phyloP scores from a whole-genome alignment of 768 basidiomycete species.

The Lactarius hatsudake region DNA sequence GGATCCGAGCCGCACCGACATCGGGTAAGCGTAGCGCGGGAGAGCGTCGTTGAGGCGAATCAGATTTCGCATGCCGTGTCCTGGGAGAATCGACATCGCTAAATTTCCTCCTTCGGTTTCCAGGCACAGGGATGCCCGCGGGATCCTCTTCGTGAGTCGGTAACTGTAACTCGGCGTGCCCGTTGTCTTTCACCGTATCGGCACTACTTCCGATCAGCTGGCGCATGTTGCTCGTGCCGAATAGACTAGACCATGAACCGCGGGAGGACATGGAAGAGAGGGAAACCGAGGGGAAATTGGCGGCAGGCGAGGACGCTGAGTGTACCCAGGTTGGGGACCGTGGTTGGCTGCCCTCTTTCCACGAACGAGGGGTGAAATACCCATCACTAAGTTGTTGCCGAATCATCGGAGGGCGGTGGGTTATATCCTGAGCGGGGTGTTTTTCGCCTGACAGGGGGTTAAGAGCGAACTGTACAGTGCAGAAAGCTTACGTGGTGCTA shows the following conservation, averaged over 20 bases:
- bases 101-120: slow-evolving; percentile 21
- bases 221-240: slow-evolving; percentile 62
- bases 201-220: slow-evolving; percentile 66
- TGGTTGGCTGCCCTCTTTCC: slow-evolving; percentile 41
- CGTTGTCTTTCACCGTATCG: slow-evolving; percentile 43
- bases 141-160: slow-evolving; percentile 27
- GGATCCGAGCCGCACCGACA: slow-evolving; percentile 25
- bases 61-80: slow-evolving; percentile 5
- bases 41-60: slow-evolving; percentile 9
- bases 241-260: slow-evolving; percentile 79
- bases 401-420: slow-evolving; percentile 6
- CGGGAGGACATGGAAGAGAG: slow-evolving; percentile 60
- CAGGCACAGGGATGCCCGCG: slow-evolving; percentile 35
- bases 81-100: slow-evolving; percentile 15
- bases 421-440: slow-evolving; percentile 2
- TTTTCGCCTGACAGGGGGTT: slow-evolving; percentile 3
- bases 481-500: slow-evolving; percentile 24
- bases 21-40: slow-evolving; percentile 50
- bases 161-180: slow-evolving; percentile 29
- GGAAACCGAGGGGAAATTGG: slow-evolving; percentile 40
- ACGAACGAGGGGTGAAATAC: slow-evolving; percentile 52
- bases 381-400: slow-evolving; percentile 42
- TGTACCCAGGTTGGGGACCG: slow-evolving; percentile 54
- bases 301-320: slow-evolving; percentile 42
- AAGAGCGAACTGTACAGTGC: not conserved